These are phyloP conservation scores for Gaultheria prostrata DNA, from an alignment of 148 eudicot species.

Conservation along the genomic window DNA sequence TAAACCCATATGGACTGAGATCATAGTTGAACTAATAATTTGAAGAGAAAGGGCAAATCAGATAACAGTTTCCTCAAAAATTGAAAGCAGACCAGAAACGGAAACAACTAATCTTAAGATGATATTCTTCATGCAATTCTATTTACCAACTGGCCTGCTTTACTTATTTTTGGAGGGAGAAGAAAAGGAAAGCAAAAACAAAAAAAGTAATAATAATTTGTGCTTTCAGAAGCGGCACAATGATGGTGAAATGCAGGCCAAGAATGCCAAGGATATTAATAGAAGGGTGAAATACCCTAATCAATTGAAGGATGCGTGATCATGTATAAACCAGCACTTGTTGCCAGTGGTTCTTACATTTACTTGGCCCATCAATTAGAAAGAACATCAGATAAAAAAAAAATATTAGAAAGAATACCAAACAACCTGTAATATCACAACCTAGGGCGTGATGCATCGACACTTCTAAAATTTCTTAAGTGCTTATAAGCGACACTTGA, in stretches of 20 bases:
- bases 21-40: slow-evolving; percentile 70
- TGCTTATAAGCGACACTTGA: background rate
- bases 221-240: slow-evolving; percentile 2
- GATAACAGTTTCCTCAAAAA: background rate
- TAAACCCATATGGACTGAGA: slow-evolving; percentile 72
- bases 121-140: background rate
- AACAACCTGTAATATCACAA: background rate
- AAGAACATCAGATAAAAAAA: background rate
- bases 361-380: background rate
- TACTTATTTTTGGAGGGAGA: background rate
- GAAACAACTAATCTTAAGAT: background rate
- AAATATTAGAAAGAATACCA: background rate
- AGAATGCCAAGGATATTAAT: background rate
- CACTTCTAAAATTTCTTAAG: background rate
- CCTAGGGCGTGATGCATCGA: background rate
- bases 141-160: background rate
- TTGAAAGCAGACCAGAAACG: background rate
- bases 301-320: too few species aligned
- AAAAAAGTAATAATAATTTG: background rate
- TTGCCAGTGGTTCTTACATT: too few species aligned
- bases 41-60: slow-evolving; percentile 3
- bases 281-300: background rate
- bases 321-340: too few species aligned
- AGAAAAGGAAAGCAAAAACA: background rate
- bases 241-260: background rate